Evolutionary conservation across 345 rosid genomes (phyloP).

Genomic region (Gossypium longicalyx): DNA sequence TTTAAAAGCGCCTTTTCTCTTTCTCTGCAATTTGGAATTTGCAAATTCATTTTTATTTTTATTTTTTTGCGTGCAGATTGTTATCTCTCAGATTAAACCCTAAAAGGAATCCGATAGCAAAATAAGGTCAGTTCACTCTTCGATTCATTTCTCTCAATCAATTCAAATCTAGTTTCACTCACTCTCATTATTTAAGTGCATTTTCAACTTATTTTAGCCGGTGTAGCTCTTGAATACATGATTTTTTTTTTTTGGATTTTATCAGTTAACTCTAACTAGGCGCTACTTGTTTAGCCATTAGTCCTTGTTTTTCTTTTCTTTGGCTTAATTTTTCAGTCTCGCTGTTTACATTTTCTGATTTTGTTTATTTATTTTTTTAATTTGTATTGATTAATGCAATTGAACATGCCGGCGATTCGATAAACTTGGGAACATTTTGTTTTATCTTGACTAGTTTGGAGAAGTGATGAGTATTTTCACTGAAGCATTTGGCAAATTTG

Average conservation of each 20-base stretch:
- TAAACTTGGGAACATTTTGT: neutral
- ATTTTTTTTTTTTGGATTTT: neutral
- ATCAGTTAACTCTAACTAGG: neutral
- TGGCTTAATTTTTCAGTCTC: neutral
- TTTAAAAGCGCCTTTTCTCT: conserved; percentile 12
- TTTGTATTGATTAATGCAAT: neutral
- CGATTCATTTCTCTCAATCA: neutral
- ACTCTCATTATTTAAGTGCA: neutral
- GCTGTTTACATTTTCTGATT: neutral
- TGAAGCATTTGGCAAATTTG: neutral
- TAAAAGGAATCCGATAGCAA: neutral
- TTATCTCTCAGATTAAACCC: neutral
- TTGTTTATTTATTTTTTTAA: neutral
- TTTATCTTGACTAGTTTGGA: no score
- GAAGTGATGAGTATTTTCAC: neutral
- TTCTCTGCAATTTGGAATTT: neutral
- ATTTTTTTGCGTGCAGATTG: neutral
- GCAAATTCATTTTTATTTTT: neutral
- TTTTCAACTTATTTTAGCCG: neutral
- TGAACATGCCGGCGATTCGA: neutral
- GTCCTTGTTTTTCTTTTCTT: neutral
- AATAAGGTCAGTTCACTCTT: neutral
- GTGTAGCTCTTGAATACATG: neutral
- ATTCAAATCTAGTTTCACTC: conserved; percentile 7
- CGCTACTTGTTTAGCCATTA: neutral